Conservation (phyloP, 1,284 basidiomycete species). For the Cryptococcus wingfieldii region DNA sequence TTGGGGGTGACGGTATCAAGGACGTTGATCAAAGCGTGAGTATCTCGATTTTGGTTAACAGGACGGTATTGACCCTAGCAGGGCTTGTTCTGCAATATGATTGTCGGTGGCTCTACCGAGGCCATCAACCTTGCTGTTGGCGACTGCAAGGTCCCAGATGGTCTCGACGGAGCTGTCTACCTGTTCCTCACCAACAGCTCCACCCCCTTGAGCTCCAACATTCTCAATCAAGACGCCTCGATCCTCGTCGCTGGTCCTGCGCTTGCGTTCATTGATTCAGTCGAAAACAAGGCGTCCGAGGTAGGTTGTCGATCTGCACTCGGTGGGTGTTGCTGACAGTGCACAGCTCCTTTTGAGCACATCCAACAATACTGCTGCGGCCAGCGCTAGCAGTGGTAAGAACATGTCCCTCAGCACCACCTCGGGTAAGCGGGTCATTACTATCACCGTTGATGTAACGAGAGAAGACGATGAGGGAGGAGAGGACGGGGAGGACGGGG, state of each 20-base stretch:
- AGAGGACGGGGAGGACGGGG: too few species aligned
- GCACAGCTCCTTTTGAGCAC: slow-evolving; percentile 3
- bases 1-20: slow-evolving; percentile 59
- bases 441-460: background rate
- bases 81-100: slow-evolving; percentile 69
- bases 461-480: too few species aligned
- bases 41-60: background rate
- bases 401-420: background rate
- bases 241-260: slow-evolving; percentile 61
- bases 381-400: background rate
- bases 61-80: slow-evolving; percentile 29
- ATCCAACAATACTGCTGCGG: background rate
- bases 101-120: slow-evolving; percentile 59
- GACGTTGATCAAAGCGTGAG: slow-evolving; percentile 53
- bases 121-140: slow-evolving; percentile 60
- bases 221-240: slow-evolving; percentile 58
- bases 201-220: slow-evolving; percentile 60
- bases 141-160: slow-evolving; percentile 17
- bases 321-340: background rate
- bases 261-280: slow-evolving; percentile 15
- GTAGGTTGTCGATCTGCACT: background rate
- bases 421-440: slow-evolving; percentile 7
- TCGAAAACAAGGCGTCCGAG: slow-evolving; percentile 1
- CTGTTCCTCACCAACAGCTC: slow-evolving; percentile 64
- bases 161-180: slow-evolving; percentile 51